Percentiles rank a stretch among this genome's conserved stretches.
These are phyloP conservation scores for Rhizopus arrhizus DNA, from an alignment of 371 early-diverging fungal species.

Conservation along the genomic window DNA sequence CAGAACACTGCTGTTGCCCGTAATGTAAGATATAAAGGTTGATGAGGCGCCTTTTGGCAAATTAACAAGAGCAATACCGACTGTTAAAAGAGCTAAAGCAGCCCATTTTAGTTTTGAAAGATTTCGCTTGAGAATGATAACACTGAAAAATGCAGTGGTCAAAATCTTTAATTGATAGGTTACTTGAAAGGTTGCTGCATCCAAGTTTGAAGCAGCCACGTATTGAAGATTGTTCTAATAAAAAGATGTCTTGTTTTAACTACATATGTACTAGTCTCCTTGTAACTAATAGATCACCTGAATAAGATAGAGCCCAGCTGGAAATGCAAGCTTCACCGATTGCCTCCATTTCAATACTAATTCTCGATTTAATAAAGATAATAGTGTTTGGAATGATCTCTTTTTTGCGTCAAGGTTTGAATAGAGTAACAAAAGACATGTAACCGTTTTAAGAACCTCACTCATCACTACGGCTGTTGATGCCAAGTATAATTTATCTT, in stretches of 20 bases:
- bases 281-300: constrained; percentile 48
- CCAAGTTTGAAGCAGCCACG: constrained; percentile 77
- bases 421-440: constrained; percentile 61
- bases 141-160: constrained; percentile 91
- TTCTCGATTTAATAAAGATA: constrained; percentile 22
- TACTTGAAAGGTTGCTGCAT: constrained; percentile 92
- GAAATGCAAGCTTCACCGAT: constrained; percentile 64
- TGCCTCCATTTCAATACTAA: constrained; percentile 32
- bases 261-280: neutral
- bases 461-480: constrained; percentile 85
- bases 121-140: constrained; percentile 67
- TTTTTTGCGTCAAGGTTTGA: constrained; percentile 9
- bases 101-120: constrained; percentile 76
- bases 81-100: constrained; percentile 74
- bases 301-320: constrained; percentile 84
- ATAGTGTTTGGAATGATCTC: constrained; percentile 19
- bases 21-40: constrained; percentile 9
- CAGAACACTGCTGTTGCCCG: constrained; percentile 5
- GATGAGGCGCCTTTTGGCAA: constrained; percentile 42
- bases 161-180: constrained; percentile 94
- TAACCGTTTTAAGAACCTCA: constrained; percentile 75
- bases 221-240: constrained; percentile 88
- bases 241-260: neutral
- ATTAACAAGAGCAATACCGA: constrained; percentile 85
- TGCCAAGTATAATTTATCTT: constrained; percentile 60